These are phyloP conservation scores for Beauveria rudraprayagi DNA, from an alignment of 2,329 filamentous ascomycete genomes.

Conservation along the genomic window DNA sequence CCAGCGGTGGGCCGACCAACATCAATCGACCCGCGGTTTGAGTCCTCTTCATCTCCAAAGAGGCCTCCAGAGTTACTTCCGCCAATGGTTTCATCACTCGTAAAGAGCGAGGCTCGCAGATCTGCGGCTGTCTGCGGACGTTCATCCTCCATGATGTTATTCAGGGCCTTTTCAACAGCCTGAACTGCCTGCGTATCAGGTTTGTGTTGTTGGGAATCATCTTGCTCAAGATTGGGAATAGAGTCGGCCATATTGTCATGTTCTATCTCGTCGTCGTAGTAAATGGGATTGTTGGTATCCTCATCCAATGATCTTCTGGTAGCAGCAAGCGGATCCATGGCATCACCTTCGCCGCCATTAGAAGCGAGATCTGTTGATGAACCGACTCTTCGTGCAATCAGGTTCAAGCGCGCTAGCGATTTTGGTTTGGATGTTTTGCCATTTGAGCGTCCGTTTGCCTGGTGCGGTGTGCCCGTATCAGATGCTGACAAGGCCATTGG, in stretches of 20 bases:
- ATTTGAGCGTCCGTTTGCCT: constrained; percentile 17
- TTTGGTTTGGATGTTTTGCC: constrained; percentile 37
- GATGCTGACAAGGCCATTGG: constrained; percentile 16
- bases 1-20: constrained; percentile 24
- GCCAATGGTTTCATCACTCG: constrained; percentile 25
- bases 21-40: constrained; percentile 56
- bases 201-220: constrained; percentile 40
- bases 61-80: constrained; percentile 45
- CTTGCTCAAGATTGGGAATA: constrained; percentile 70
- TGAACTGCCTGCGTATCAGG: constrained; percentile 77
- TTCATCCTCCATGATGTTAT: constrained; percentile 81
- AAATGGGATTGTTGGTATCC: constrained; percentile 43
- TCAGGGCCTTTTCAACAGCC: constrained; percentile 86
- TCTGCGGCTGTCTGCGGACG: constrained; percentile 56
- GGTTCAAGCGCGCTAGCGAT: constrained; percentile 35
- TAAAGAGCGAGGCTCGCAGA: constrained; percentile 58
- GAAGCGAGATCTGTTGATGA: constrained; percentile 41
- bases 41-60: constrained; percentile 49
- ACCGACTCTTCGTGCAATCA: constrained; percentile 34
- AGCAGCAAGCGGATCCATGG: constrained; percentile 31
- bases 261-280: constrained; percentile 76
- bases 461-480: constrained; percentile 2
- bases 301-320: constrained; percentile 66
- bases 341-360: constrained; percentile 29
- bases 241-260: constrained; percentile 63